A percentile compares a stretch with the other conserved stretches of the same genome.
phyloP scores from a whole-genome alignment of 2,329 filamentous ascomycete genomes.

The Pestalotiopsis sp. region DNA sequence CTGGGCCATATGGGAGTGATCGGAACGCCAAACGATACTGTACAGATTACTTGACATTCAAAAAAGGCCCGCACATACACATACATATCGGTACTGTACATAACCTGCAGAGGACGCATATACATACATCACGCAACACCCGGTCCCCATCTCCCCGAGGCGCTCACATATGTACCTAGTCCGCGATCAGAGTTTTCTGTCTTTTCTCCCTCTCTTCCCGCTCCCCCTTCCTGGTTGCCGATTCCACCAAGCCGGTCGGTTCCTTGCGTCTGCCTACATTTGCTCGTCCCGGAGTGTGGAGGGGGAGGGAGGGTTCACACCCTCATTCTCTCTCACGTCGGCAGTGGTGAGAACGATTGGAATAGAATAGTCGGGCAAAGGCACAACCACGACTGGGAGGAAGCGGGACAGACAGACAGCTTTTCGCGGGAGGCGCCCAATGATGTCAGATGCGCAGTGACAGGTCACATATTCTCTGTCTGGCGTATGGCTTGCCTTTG shows the following conservation, averaged over 20 bases:
- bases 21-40: no score
- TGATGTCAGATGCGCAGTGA: constrained; percentile 6
- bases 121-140: no score
- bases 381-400: no score
- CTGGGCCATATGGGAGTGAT: no score
- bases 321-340: neutral
- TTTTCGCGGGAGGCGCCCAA: neutral
- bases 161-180: neutral
- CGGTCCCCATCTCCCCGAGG: neutral
- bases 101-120: no score
- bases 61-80: no score
- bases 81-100: no score
- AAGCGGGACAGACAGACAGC: neutral
- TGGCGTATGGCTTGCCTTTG: neutral
- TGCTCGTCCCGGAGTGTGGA: neutral
- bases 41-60: no score
- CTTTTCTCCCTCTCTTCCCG: no score
- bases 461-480: neutral
- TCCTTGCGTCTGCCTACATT: neutral
- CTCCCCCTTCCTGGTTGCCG: neutral
- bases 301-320: neutral
- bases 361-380: neutral
- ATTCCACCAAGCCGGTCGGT: neutral
- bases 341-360: neutral
- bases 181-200: neutral